Evolutionary conservation across 495 filamentous ascomycete genomes (phyloP).

Genomic region (Talaromyces wortmannii): DNA sequence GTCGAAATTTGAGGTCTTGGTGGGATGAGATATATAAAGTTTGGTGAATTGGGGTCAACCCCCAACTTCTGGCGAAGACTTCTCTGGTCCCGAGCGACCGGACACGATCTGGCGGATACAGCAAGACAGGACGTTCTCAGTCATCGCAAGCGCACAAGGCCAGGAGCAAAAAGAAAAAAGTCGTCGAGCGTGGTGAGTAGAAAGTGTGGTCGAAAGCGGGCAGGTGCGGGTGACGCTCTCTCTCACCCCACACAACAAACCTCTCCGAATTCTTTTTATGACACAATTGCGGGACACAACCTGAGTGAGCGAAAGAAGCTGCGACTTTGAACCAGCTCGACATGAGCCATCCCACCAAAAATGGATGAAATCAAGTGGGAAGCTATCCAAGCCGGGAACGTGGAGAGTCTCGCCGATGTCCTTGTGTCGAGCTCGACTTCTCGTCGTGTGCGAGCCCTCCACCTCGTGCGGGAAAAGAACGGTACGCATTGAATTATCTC

Average conservation of each 20-base stretch:
- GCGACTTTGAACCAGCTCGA: conserved; percentile 9
- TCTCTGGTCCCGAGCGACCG: background rate
- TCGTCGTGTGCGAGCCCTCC: conserved; percentile 39
- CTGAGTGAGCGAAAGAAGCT: conserved; percentile 3
- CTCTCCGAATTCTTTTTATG: conserved; percentile 34
- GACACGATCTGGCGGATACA: conserved; percentile 8
- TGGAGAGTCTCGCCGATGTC: conserved; percentile 36
- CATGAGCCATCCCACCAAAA: conserved; percentile 22
- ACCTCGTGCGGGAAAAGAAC: conserved; percentile 40
- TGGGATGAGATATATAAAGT: too few relatives aligned
- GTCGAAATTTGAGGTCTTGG: too few relatives aligned
- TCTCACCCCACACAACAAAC: conserved; percentile 9
- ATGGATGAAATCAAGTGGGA: conserved; percentile 46
- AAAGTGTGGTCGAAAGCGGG: background rate
- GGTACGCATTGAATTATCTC: conserved; percentile 16
- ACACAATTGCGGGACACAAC: conserved; percentile 29
- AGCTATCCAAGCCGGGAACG: conserved; percentile 39
- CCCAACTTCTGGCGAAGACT: background rate
- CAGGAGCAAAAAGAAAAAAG: conserved; percentile 7
- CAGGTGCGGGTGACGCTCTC: conserved; percentile 1
- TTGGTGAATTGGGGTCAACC: background rate
- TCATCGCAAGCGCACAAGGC: conserved; percentile 5
- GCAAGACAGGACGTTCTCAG: conserved; percentile 3
- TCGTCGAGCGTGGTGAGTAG: conserved; percentile 8
- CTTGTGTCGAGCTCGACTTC: conserved; percentile 42